phyloP scores from a whole-genome alignment of 1,284 basidiomycete species.

The Cryptococcus sp. region DNA sequence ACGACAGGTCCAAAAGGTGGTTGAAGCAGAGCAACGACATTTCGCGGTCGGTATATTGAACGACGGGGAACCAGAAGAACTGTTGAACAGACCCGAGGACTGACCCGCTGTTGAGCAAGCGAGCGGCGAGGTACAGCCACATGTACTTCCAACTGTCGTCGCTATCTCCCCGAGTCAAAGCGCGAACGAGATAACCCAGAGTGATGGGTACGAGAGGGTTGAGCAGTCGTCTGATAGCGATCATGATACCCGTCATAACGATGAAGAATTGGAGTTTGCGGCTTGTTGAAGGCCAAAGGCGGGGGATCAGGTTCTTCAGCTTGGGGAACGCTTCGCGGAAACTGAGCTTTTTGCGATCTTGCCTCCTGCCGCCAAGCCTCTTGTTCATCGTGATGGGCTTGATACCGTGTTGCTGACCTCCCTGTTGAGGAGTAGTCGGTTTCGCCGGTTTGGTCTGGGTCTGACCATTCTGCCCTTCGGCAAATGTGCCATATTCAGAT shows the following conservation, averaged over 20 bases:
- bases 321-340: conserved; percentile 38
- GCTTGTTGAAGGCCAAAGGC: conserved; percentile 49
- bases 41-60: conserved; percentile 88
- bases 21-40: conserved; percentile 91
- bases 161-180: conserved; percentile 19
- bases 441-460: conserved; percentile 1
- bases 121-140: conserved; percentile 33
- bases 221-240: conserved; percentile 34
- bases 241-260: conserved; percentile 30
- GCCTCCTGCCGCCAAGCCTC: conserved; percentile 42
- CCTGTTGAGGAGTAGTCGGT: conserved; percentile 2
- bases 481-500: conserved; percentile 38
- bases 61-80: conserved; percentile 94
- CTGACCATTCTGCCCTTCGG: conserved; percentile 6
- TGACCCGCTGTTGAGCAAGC: conserved; percentile 31
- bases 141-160: conserved; percentile 38
- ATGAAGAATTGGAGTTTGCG: conserved; percentile 39
- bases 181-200: conserved; percentile 38
- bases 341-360: conserved; percentile 32
- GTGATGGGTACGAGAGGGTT: conserved; percentile 38
- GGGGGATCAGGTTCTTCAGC: conserved; percentile 38
- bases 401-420: conserved; percentile 3
- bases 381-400: conserved; percentile 41
- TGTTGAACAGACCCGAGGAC: conserved; percentile 87
- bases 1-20: conserved; percentile 84